These are phyloP conservation scores for Botryobasidium botryosum DNA, from an alignment of 768 basidiomycete genomes.

Conservation along the genomic window DNA sequence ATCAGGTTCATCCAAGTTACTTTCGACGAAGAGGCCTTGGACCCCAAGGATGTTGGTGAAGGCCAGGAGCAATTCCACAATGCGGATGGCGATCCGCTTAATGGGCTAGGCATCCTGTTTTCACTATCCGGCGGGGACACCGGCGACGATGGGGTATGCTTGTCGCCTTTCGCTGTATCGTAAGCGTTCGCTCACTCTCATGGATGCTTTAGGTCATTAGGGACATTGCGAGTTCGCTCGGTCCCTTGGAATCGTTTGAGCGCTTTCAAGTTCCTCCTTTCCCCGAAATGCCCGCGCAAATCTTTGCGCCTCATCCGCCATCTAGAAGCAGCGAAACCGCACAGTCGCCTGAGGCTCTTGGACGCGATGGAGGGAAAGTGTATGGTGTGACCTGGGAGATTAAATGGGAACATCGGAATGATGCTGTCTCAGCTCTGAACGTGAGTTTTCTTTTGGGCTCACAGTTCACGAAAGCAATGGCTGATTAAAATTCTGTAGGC, in stretches of 20 bases:
- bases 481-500: not conserved
- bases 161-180: not conserved
- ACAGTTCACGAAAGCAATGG: not conserved
- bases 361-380: slow-evolving; percentile 24
- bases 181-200: not conserved
- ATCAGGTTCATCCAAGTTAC: slow-evolving; percentile 9
- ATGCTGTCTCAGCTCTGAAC: slow-evolving; percentile 55
- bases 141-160: slow-evolving; percentile 2
- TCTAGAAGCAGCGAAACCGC: not conserved
- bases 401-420: slow-evolving; percentile 63
- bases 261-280: not conserved
- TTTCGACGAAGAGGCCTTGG: slow-evolving; percentile 5
- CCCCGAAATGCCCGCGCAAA: not conserved
- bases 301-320: slow-evolving; percentile 3
- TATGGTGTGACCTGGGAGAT: slow-evolving; percentile 50
- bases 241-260: slow-evolving; percentile 40
- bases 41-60: not conserved
- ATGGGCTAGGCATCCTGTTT: slow-evolving; percentile 7
- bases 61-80: slow-evolving; percentile 1
- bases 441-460: slow-evolving; percentile 23
- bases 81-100: slow-evolving; percentile 9
- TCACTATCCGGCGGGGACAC: not conserved
- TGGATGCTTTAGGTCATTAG: slow-evolving; percentile 11
- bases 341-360: not conserved
- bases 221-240: slow-evolving; percentile 41